These are phyloP conservation scores for Mycena rebaudengoi DNA, from an alignment of 768 basidiomycete genomes.

Conservation along the genomic window DNA sequence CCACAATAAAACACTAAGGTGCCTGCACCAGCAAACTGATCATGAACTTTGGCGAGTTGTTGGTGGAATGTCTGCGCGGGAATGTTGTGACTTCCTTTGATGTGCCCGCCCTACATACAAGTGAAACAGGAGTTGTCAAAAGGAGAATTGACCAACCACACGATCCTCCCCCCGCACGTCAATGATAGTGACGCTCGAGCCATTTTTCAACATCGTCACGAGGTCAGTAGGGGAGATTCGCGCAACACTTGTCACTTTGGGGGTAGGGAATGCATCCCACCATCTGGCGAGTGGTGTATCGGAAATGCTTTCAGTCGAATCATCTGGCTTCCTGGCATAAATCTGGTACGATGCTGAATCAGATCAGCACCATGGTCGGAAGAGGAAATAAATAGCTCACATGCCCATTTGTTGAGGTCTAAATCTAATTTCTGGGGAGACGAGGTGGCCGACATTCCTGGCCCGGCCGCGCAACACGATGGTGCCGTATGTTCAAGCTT, in stretches of 20 bases:
- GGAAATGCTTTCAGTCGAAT: not conserved
- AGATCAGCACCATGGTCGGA: not conserved
- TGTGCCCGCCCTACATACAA: slow-evolving; percentile 56
- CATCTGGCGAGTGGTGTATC: slow-evolving; percentile 47
- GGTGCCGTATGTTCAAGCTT: not conserved
- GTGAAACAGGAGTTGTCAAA: too few relatives aligned
- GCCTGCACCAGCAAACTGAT: slow-evolving; percentile 46
- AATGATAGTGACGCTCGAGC: slow-evolving; percentile 49
- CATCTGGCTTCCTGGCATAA: slow-evolving; percentile 48
- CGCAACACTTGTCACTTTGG: slow-evolving; percentile 48
- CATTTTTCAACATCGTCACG: slow-evolving; percentile 35
- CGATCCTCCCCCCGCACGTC: slow-evolving; percentile 61
- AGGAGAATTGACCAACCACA: slow-evolving; percentile 42
- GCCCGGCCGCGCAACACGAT: slow-evolving; percentile 26
- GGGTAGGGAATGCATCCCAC: slow-evolving; percentile 64
- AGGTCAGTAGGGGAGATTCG: not conserved
- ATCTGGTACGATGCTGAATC: slow-evolving; percentile 56
- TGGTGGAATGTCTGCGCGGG: slow-evolving; percentile 61
- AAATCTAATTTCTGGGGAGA: slow-evolving; percentile 23
- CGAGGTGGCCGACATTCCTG: not conserved
- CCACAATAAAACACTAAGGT: slow-evolving; percentile 64
- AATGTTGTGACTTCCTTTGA: slow-evolving; percentile 58
- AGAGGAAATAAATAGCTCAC: slow-evolving; percentile 37
- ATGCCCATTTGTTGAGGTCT: slow-evolving; percentile 54
- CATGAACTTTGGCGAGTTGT: slow-evolving; percentile 50